These are phyloP conservation scores for Pharnaceum exiguum DNA, from an alignment of 148 eudicot species.

Conservation along the genomic window DNA sequence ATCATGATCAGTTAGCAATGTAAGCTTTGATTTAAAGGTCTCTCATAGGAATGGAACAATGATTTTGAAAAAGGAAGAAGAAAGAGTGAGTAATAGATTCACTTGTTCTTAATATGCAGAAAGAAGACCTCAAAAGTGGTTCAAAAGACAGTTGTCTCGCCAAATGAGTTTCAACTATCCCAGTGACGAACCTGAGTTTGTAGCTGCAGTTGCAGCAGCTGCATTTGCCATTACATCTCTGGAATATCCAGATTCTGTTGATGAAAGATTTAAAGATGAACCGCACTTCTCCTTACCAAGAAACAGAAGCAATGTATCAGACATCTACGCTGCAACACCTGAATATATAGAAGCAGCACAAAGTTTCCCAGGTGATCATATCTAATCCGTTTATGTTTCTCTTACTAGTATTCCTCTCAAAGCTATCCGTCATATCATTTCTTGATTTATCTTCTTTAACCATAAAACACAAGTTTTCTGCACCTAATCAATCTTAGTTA, in stretches of 20 bases:
- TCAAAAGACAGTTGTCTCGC: slow-evolving; percentile 41
- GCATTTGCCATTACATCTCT: slow-evolving; percentile 61
- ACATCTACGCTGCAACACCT: slow-evolving; percentile 5
- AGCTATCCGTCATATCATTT: neutral
- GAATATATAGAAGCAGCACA: slow-evolving; percentile 30
- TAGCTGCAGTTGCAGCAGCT: slow-evolving; percentile 77
- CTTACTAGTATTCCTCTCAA: neutral
- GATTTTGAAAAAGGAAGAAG: neutral
- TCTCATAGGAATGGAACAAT: neutral
- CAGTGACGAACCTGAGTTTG: slow-evolving; percentile 34
- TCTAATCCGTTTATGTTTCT: neutral
- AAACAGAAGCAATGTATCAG: slow-evolving; percentile 26
- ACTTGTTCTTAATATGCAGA: slow-evolving; percentile 10
- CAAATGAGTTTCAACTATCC: slow-evolving; percentile 38
- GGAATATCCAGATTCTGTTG: slow-evolving; percentile 26
- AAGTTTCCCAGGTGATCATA: slow-evolving; percentile 34
- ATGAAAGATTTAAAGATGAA: slow-evolving; percentile 21
- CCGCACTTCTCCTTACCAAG: slow-evolving; percentile 25
- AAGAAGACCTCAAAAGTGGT: slow-evolving; percentile 47
- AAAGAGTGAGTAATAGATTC: neutral
- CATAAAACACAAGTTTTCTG: neutral
- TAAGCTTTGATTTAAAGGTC: neutral
- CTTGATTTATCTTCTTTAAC: neutral
- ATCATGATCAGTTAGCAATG: neutral
- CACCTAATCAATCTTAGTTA: neutral